These are phyloP conservation scores for Epichloe hybrida DNA, from an alignment of 2,329 filamentous ascomycete species.

Conservation along the genomic window DNA sequence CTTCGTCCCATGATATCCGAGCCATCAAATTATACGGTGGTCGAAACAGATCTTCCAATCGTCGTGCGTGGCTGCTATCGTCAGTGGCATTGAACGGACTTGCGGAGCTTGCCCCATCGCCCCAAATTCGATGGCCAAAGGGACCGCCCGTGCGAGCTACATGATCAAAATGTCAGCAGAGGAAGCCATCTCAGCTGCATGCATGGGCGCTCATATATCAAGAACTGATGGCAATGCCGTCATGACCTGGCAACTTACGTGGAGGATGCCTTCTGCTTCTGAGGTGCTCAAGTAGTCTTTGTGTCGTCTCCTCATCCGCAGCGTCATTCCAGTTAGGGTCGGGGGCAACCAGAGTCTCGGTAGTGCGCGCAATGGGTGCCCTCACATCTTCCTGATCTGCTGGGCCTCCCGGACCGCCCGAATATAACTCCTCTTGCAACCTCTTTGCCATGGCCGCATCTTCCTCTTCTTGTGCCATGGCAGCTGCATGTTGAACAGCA, in stretches of 20 bases:
- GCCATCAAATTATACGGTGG: conserved; percentile 87
- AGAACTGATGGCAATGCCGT: background rate
- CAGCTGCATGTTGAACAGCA: conserved; percentile 25
- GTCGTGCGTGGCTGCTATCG: conserved; percentile 53
- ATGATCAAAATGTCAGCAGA: background rate
- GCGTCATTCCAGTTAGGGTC: conserved; percentile 30
- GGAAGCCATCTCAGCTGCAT: background rate
- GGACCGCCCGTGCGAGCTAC: conserved; percentile 17
- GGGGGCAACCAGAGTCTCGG: conserved; percentile 79
- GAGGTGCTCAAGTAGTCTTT: conserved; percentile 53
- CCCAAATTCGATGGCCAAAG: conserved; percentile 28
- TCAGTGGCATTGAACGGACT: conserved; percentile 19
- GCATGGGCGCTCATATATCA: background rate
- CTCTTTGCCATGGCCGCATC: conserved; percentile 88
- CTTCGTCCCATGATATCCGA: conserved; percentile 66
- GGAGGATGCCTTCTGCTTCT: conserved; percentile 28
- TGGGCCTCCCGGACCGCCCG: conserved; percentile 29
- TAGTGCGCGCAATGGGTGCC: conserved; percentile 81
- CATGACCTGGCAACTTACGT: conserved; percentile 15
- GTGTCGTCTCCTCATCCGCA: conserved; percentile 36
- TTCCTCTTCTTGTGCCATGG: conserved; percentile 57
- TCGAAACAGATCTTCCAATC: conserved; percentile 81
- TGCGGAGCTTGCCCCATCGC: conserved; percentile 12
- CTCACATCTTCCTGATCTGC: conserved; percentile 51
- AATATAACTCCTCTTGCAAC: conserved; percentile 84